These are phyloP conservation scores for Neurospora intermedia DNA, from an alignment of 495 filamentous ascomycete species.

Conservation along the genomic window DNA sequence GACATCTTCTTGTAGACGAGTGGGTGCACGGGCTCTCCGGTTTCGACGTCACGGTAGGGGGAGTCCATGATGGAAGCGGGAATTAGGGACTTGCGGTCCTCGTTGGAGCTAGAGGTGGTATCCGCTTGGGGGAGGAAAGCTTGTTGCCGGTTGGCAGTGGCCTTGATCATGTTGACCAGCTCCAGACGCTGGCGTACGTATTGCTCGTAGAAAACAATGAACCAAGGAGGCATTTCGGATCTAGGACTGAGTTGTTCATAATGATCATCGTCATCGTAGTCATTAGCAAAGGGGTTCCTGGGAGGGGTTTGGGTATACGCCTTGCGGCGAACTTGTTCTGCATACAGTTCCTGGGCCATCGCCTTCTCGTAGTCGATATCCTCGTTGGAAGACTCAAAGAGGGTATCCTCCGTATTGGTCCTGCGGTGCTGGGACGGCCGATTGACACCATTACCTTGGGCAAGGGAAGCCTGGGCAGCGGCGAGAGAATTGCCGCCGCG, in stretches of 20 bases:
- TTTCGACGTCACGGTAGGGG: constrained; percentile 31
- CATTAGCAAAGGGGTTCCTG: constrained; percentile 16
- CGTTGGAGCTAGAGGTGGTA: constrained; percentile 6
- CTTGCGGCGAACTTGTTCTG: constrained; percentile 14
- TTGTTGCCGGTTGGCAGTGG: constrained; percentile 1
- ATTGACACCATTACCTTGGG: background rate
- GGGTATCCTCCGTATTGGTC: constrained; percentile 15
- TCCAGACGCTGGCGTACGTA: constrained; percentile 42
- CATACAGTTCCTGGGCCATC: constrained; percentile 28
- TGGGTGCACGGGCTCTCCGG: constrained; percentile 30
- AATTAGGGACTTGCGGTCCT: constrained; percentile 18
- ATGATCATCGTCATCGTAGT: constrained; percentile 6
- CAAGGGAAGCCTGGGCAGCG: background rate
- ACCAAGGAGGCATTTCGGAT: constrained; percentile 45
- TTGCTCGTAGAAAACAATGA: constrained; percentile 45
- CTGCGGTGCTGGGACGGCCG: constrained; percentile 16
- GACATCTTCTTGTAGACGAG: constrained; percentile 37
- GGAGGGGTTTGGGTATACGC: background rate
- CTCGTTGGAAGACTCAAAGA: constrained; percentile 20
- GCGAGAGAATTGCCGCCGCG: constrained; percentile 8
- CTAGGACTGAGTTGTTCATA: constrained; percentile 9
- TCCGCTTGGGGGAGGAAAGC: constrained; percentile 1
- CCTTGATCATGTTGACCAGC: constrained; percentile 36
- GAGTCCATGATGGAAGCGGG: constrained; percentile 9
- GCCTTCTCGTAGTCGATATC: constrained; percentile 30